Evolutionary conservation across 2,329 filamentous ascomycete species (phyloP), one percentile per base, ranked within the genome.

Genomic region (Gliomastix tumulicola): DNA sequence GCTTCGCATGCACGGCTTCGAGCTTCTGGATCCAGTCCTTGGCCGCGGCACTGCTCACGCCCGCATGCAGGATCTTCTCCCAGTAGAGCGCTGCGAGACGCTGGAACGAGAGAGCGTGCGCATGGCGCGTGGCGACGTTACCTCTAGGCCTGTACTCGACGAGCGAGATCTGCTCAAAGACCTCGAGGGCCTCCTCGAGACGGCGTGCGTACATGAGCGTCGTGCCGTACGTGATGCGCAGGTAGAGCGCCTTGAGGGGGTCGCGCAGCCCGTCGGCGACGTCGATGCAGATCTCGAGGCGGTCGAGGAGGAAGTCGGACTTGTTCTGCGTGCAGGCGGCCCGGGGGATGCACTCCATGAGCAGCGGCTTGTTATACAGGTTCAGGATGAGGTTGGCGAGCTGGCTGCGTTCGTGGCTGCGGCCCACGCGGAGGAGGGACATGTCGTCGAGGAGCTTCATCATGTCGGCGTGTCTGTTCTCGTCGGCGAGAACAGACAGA

Each of bases 321-420:
- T 56, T 49, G 4, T 49, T 48, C 1, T 51, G 51, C 25, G 60
- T 62, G 34, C 56, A 54, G 0, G 58, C 61, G 1, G 63, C 60
- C n/a, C 56, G 58, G 11, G 62, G 62, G 6, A 65, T 55, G 59
- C 60, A 64, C 36, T 66, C 61, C 20, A 60, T 46, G 2, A 62
- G 51, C 5, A 56, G 43, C 8, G 42, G 49, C 17, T 50, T 56
- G 37, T 51, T 60, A 34, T 51, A 50, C 17, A 61, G 55, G 13
- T 54, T 51, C 0, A 66, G 43, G 7, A 66, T 37, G 22, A 66
- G 55, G 25, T 60, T 52, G 0, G 58, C 53, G 6, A 66, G 43
- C 6, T 55, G 51, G 10, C 44, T 55, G 5, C 49, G 37, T 1
- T 48, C 53, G 16, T 47, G 46, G 5, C 45, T 45, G 3, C 37